Evolutionary conservation across 495 filamentous ascomycete species (phyloP).

Genomic region (Neurospora sp.): DNA sequence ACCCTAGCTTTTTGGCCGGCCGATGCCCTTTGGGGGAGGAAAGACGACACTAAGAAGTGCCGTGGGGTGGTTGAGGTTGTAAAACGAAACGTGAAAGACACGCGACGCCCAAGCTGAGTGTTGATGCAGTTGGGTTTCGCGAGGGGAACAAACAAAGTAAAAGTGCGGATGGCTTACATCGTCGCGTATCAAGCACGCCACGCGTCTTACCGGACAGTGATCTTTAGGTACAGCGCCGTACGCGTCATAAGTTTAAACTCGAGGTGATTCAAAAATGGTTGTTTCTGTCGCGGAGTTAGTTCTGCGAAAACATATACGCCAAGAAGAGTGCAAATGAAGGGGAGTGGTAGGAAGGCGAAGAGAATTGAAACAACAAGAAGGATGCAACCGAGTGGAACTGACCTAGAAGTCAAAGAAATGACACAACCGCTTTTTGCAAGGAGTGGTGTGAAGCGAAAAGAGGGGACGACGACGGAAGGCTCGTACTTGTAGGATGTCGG

Average conservation of each 20-base stretch:
- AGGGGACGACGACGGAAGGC: background rate
- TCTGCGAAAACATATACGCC: background rate
- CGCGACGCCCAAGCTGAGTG: background rate
- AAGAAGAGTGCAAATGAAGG: background rate
- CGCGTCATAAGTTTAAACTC: background rate
- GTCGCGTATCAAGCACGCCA: background rate
- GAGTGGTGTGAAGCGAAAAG: background rate
- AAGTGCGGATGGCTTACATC: background rate
- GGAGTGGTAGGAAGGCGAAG: no score
- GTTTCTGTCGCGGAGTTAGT: background rate
- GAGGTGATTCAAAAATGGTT: background rate
- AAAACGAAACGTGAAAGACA: background rate
- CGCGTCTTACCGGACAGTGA: background rate
- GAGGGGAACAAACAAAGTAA: background rate
- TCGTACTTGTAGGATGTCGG: background rate
- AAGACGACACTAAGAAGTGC: background rate
- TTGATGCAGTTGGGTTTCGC: background rate
- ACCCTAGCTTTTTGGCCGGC: background rate
- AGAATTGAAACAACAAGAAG: background rate
- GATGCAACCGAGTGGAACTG: background rate
- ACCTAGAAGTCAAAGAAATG: background rate
- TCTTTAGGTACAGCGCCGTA: background rate
- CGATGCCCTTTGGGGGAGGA: background rate
- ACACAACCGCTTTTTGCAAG: background rate
- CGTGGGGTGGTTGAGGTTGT: background rate